These are phyloP conservation scores for Sporopachydermia quercuum DNA, from an alignment of 805 yeast genomes.

Conservation along the genomic window DNA sequence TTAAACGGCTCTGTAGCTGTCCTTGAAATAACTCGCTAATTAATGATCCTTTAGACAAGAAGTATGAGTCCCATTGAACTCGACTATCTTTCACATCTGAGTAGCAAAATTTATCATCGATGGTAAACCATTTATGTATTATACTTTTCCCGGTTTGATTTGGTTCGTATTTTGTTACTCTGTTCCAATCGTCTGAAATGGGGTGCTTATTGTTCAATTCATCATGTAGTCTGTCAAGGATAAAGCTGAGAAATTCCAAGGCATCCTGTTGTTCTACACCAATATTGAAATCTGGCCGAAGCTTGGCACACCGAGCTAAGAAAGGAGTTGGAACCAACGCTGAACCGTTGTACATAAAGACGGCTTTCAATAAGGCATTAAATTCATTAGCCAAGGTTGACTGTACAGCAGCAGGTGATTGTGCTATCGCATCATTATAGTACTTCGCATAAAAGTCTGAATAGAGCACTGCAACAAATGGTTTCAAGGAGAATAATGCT, in stretches of 20 bases:
- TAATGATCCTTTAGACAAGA: background rate
- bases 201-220: constrained; percentile 31
- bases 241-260: constrained; percentile 55
- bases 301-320: constrained; percentile 30
- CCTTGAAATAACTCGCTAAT: background rate
- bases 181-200: constrained; percentile 2
- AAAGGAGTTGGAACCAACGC: constrained; percentile 36
- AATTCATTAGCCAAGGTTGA: background rate
- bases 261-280: constrained; percentile 75
- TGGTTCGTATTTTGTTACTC: background rate
- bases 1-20: background rate
- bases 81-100: background rate
- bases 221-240: constrained; percentile 54
- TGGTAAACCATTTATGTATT: background rate
- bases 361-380: background rate
- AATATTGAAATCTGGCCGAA: constrained; percentile 54
- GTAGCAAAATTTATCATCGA: background rate
- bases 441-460: background rate
- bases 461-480: background rate
- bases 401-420: background rate
- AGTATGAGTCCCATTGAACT: background rate
- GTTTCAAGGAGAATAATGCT: background rate
- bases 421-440: background rate
- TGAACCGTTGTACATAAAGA: background rate
- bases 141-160: background rate